Evolutionary conservation across 768 basidiomycete species (phyloP).

Genomic region (Tylopilus intermedius): DNA sequence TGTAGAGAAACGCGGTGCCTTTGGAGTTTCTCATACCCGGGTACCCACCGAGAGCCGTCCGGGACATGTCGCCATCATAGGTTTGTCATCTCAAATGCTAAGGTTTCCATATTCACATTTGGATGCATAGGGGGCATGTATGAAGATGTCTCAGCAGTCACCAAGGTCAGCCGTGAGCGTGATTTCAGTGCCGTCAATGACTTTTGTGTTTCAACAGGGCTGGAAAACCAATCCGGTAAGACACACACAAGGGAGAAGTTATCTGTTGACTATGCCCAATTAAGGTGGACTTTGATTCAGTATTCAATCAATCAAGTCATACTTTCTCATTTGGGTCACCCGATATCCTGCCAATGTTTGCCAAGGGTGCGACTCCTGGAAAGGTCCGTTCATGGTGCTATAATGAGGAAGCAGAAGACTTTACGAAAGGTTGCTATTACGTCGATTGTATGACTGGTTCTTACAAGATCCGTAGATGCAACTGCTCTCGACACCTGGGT

Average conservation of each 20-base stretch:
- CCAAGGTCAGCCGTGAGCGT: constrained; percentile 48
- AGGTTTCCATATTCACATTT: constrained; percentile 3
- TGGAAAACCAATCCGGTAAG: constrained; percentile 81
- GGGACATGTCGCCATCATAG: constrained; percentile 86
- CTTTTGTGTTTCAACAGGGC: constrained; percentile 41
- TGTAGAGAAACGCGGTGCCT: constrained; percentile 62
- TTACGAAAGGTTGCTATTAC: constrained; percentile 61
- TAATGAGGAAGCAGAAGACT: constrained; percentile 74
- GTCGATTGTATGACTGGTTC: neutral
- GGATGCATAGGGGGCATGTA: constrained; percentile 75
- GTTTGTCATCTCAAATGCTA: constrained; percentile 29
- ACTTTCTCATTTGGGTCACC: constrained; percentile 86
- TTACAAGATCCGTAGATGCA: constrained; percentile 47
- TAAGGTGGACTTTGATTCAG: constrained; percentile 76
- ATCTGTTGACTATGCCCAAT: constrained; percentile 1
- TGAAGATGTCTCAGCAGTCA: constrained; percentile 85
- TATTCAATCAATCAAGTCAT: constrained; percentile 75
- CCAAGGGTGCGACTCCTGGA: constrained; percentile 62
- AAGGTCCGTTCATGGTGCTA: constrained; percentile 76
- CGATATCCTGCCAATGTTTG: constrained; percentile 86
- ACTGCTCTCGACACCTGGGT: constrained; percentile 78
- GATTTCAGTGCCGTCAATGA: constrained; percentile 4
- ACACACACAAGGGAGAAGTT: neutral
- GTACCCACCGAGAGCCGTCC: constrained; percentile 88
- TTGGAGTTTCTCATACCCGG: constrained; percentile 79